phyloP scores from a whole-genome alignment of 345 rosid genomes.

The Ceriops tagal region DNA sequence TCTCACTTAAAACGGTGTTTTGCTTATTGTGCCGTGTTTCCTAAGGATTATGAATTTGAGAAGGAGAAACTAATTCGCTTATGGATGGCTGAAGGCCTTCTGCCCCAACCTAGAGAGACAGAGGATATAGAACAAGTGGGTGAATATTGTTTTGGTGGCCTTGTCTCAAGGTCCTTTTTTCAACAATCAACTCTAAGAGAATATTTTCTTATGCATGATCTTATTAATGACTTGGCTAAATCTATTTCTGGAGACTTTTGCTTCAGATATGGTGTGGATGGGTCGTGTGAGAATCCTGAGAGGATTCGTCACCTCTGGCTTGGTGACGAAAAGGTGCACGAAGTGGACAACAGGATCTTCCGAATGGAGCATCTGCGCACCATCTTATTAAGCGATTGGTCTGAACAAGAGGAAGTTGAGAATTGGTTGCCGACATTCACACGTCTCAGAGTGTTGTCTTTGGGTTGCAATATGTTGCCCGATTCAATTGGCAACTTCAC shows the following conservation, averaged over 20 bases:
- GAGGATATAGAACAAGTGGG: conserved; percentile 15
- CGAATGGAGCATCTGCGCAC: no score
- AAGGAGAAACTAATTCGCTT: background rate
- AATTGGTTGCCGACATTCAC: no score
- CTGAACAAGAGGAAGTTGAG: no score
- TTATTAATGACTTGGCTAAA: conserved; percentile 14
- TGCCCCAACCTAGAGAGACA: background rate
- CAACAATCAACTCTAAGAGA: no score
- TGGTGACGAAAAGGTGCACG: rapidly evolving
- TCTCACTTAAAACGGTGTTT: background rate
- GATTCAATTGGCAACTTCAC: no score
- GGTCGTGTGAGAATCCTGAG: background rate
- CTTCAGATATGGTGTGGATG: background rate
- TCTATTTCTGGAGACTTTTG: conserved; percentile 17
- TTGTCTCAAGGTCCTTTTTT: conserved; percentile 16
- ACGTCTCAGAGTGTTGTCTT: no score
- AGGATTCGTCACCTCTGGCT: background rate
- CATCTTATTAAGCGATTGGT: background rate
- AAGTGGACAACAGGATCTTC: no score
- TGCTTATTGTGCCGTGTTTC: background rate
- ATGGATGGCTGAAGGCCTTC: conserved; percentile 22
- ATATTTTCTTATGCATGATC: conserved; percentile 8
- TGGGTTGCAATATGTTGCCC: no score
- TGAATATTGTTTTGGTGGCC: conserved; percentile 8
- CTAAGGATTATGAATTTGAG: background rate